Evolutionary conservation across 164 flowering plant species (phyloP).

Genomic region (Santalum album): DNA sequence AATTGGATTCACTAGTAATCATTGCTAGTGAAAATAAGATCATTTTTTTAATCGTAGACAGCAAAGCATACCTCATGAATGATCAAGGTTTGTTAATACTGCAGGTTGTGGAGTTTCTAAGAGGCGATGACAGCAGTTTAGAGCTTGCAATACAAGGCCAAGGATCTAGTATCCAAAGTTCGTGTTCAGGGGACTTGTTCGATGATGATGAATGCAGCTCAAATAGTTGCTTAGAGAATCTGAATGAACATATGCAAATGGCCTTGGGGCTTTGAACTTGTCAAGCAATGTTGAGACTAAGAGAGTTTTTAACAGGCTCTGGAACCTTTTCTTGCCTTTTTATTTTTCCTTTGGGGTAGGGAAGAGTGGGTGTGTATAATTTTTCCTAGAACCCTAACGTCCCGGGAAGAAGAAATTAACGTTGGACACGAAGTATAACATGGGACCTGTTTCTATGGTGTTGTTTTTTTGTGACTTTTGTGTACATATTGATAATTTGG

Average conservation of each 20-base stretch:
- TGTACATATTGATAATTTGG: no score
- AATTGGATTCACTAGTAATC: no score
- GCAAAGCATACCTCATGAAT: not conserved
- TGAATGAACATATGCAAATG: conserved; percentile 39
- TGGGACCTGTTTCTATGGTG: no score
- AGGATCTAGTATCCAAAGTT: conserved; percentile 30
- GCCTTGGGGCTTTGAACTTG: conserved; percentile 21
- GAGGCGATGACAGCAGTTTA: conserved; percentile 34
- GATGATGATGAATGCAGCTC: conserved; percentile 58
- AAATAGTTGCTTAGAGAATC: conserved; percentile 32
- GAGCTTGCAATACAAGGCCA: conserved; percentile 20
- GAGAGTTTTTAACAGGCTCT: not conserved
- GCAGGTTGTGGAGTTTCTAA: conserved; percentile 60
- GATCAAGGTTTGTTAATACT: conserved; percentile 1
- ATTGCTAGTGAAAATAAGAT: no score
- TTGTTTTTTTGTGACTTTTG: no score
- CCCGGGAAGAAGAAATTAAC: no score
- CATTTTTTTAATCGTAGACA: not conserved
- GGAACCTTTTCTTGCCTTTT: not conserved
- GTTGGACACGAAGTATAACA: no score
- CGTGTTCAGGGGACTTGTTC: conserved; percentile 48
- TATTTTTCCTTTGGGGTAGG: no score
- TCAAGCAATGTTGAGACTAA: not conserved
- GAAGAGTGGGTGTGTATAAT: no score
- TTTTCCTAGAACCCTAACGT: no score